Base-by-base conservation (phyloP, 805 yeast genomes). In the Kuraishia hungarica region DNA sequence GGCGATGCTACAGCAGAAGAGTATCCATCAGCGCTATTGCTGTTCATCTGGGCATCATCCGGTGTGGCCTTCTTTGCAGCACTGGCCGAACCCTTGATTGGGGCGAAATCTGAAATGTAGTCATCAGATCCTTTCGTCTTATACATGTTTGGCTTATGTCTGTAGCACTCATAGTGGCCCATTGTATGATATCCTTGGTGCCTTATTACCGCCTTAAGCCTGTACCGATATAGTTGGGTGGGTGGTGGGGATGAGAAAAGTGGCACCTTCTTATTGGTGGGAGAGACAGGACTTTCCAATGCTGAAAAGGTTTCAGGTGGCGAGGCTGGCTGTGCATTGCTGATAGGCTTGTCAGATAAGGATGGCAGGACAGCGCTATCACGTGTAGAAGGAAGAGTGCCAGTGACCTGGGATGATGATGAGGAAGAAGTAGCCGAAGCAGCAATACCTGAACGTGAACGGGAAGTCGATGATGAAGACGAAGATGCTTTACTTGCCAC, bases 121-220 rank as follows among this genome's bases (percentile, higher is more conserved):
- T 19, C 26, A n/a, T 51, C 55, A 2, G 43, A 35, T 35, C 72
- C 78, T 20, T 66, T 61, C 55, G 72, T 73, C 58, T 77, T 80
- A 53, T 74, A 82, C 55, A 76, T 78, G 2, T 78, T 66, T 1
- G 94, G 93, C 65, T 91, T 92, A 51, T 82, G 83, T 58, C 87
- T 84, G 66, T 82, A 89, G 62, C 97, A 89, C 63, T 92, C 96
- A 66, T 91, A 92, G 65, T 92, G 98, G 1, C 98, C 98, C 50
- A 83, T 80, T 21, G 84, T 78, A 68, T 92, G 97, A 1, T 93
- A 83, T 0, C 99, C 99, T 51, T 84, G 82, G 66, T 94, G 98
- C 60, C 91, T 79, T 20, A 94, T 83, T 58, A 89, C 72, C 0
- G 97, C 87, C 58, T 78, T 80, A 43, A 94, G 74, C 57, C 74